phyloP scores from a whole-genome alignment of 2,329 filamentous ascomycete species.

The Penicillium sp. region DNA sequence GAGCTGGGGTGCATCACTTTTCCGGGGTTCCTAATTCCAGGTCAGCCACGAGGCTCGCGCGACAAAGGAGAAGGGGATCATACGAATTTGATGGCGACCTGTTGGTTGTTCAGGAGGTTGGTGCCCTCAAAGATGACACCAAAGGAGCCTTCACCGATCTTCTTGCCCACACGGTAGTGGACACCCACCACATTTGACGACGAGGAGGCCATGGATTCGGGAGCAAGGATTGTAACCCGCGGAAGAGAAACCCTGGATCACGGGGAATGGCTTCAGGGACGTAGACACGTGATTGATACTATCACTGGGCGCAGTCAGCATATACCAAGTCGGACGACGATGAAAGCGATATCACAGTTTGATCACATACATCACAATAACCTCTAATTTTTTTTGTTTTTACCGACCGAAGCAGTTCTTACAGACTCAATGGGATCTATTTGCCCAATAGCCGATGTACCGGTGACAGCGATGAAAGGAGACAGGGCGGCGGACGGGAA shows the following conservation, averaged over 20 bases:
- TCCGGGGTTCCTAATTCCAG: constrained; percentile 73
- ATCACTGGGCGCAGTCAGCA: constrained; percentile 17
- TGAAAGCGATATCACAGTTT: background rate
- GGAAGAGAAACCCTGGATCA: constrained; percentile 15
- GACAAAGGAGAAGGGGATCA: constrained; percentile 34
- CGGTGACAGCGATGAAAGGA: constrained; percentile 5
- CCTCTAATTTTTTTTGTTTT: background rate
- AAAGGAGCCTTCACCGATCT: constrained; percentile 97
- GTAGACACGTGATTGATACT: constrained; percentile 15
- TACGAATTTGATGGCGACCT: constrained; percentile 99
- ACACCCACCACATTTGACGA: constrained; percentile 97
- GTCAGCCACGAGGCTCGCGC: constrained; percentile 18
- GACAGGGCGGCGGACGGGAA: background rate
- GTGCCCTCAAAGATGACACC: constrained; percentile 98
- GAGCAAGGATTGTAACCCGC: constrained; percentile 6
- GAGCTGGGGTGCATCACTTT: constrained; percentile 94
- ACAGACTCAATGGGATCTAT: background rate
- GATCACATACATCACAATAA: constrained; percentile 10
- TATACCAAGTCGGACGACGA: background rate
- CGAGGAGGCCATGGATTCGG: constrained; percentile 61
- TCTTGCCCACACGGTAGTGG: constrained; percentile 97
- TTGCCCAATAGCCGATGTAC: constrained; percentile 2
- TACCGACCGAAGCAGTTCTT: constrained; percentile 1
- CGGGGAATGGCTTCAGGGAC: constrained; percentile 16
- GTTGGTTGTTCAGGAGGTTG: constrained; percentile 96